These are phyloP conservation scores for Aegilops speltoides DNA, from an alignment of 176 grass and related monocot species.

Conservation along the genomic window DNA sequence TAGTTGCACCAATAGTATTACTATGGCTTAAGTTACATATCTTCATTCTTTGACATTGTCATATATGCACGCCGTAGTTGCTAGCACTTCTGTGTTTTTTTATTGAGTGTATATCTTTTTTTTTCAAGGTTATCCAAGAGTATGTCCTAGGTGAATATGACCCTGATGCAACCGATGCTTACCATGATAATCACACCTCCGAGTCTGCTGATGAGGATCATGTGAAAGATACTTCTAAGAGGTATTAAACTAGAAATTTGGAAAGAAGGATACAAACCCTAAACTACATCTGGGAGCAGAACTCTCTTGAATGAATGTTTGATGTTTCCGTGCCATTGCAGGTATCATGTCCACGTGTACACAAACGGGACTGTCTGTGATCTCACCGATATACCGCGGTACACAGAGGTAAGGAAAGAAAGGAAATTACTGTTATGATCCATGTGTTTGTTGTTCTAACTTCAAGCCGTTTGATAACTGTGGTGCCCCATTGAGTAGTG, in stretches of 20 bases:
- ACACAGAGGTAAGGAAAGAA: slow-evolving; percentile 63
- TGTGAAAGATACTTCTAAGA: slow-evolving; percentile 71
- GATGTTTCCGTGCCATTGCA: slow-evolving; percentile 30
- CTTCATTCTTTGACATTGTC: background rate
- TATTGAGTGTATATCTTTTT: background rate
- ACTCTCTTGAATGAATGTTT: background rate
- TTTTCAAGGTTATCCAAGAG: slow-evolving; percentile 78
- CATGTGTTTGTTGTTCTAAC: background rate
- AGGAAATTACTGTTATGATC: background rate
- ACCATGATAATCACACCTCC: slow-evolving; percentile 68
- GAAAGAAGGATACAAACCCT: background rate
- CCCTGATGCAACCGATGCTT: slow-evolving; percentile 59
- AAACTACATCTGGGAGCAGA: background rate
- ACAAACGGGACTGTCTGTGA: slow-evolving; percentile 89
- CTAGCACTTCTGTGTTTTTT: background rate
- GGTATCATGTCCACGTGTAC: slow-evolving; percentile 91
- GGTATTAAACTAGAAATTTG: slow-evolving; percentile 35
- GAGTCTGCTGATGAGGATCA: slow-evolving; percentile 41
- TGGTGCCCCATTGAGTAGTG: background rate
- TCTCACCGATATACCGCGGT: slow-evolving; percentile 69
- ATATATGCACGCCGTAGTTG: background rate
- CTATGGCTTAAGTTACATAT: background rate
- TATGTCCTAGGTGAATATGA: slow-evolving; percentile 90
- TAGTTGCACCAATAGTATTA: slow-evolving; percentile 1
- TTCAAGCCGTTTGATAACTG: background rate